Evolutionary conservation across 2,329 filamentous ascomycete species (phyloP), one percentile per base, ranked within the genome.

Genomic region (Phaeosphaeriaceae sp.): DNA sequence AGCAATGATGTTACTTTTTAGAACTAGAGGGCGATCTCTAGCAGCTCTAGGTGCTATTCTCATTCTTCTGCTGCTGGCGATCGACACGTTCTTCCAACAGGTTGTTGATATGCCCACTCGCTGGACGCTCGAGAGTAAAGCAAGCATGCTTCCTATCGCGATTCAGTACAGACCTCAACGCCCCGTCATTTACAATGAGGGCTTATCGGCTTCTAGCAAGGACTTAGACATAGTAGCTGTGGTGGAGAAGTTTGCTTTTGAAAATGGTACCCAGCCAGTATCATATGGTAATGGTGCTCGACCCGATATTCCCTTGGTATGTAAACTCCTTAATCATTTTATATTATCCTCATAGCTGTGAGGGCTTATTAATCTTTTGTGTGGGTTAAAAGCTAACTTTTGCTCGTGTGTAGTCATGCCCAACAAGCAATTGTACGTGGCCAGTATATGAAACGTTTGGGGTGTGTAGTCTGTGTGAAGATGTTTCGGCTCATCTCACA

Each of bases 371-470:
- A 23, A 47, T 21, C 11, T 23, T n/a, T 2, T 28, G n/a, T 2
- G 4, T 17, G 40, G n/a, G 23, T 44, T 11, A 1, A 4, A 4
- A 20, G 1, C 23, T 29, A 29, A 26, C 41, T 35, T 28, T 26
- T 34, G 17, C 38, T 42, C 1, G 33, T 20, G 12, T 1, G 18
- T 36, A 39, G 43, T 61, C 58, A 0, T 71, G 68, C 13, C 66
- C 65, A 1, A 67, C 59, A 0, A 66, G 61, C 8, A 70, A 68
- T 9, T 71, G 68, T 15, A 65, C 63, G 0, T 71, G 65, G 65
- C 60, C 63, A 2, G 11, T 2, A 0, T 70, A 70, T 23, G 52
- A 70, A 0, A 64, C 65, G 0, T 43, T 71, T 0, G 67, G 33
- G 0, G 43, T 71, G 0, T 71, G 66, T 15, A 70, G 65, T 8